Conservation (phyloP, 805 yeast species). For the Sugiyamaella floridensis region DNA sequence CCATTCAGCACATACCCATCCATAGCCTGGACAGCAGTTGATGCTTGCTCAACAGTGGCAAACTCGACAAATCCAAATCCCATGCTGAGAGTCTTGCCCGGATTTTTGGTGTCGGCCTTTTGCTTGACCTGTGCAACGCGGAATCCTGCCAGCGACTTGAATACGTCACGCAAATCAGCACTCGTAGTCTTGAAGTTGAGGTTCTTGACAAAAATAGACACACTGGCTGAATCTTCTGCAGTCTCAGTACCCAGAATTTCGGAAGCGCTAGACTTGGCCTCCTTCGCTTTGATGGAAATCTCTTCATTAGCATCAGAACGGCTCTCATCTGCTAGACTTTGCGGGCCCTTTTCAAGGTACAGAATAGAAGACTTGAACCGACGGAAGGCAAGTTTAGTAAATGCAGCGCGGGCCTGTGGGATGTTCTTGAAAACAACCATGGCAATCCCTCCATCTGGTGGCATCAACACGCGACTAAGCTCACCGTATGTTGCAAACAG, state of each 20-base stretch:
- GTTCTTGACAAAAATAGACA: constrained; percentile 86
- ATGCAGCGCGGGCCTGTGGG: constrained; percentile 83
- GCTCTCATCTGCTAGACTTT: constrained; percentile 50
- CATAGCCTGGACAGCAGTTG: constrained; percentile 61
- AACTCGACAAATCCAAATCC: constrained; percentile 97
- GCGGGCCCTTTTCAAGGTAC: constrained; percentile 92
- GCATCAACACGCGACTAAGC: constrained; percentile 75
- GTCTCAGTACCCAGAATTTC: constrained; percentile 35
- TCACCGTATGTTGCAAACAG: constrained; percentile 76
- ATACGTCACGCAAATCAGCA: constrained; percentile 47
- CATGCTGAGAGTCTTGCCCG: constrained; percentile 73
- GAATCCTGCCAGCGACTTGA: constrained; percentile 72
- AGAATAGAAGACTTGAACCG: constrained; percentile 81
- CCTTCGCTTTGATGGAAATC: constrained; percentile 3
- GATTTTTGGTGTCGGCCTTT: constrained; percentile 76
- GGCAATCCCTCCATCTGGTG: constrained; percentile 95
- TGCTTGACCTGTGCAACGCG: constrained; percentile 75
- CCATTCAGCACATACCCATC: constrained; percentile 81
- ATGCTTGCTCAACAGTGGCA: constrained; percentile 68
- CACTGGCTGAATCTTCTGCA: constrained; percentile 28
- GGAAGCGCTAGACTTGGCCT: constrained; percentile 38
- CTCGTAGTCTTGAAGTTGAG: constrained; percentile 76
- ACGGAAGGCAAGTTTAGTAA: constrained; percentile 77
- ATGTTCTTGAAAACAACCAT: constrained; percentile 81
- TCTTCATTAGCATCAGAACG: constrained; percentile 32